phyloP scores from a whole-genome alignment of 495 filamentous ascomycete genomes.

The Astrocystis sublimbata region DNA sequence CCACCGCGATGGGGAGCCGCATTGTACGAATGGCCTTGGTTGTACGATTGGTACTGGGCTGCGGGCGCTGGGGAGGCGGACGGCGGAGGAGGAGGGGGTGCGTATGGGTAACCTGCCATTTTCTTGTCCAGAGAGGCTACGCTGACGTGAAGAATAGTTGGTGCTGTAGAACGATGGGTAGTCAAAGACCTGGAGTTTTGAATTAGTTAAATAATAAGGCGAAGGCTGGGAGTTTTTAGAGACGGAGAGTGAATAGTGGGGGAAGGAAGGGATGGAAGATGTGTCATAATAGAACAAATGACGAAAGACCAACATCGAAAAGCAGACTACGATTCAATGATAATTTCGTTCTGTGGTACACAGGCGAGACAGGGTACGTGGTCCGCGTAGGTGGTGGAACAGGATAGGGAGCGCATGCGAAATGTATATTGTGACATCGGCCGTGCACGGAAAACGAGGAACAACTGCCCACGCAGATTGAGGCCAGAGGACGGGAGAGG shows the following conservation, averaged over 20 bases:
- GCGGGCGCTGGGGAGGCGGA: constrained; percentile 40
- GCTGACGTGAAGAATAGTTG: not conserved
- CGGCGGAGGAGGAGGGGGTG: constrained; percentile 56
- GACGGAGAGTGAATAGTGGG: not conserved
- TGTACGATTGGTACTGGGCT: constrained; percentile 39
- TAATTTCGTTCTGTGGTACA: not conserved
- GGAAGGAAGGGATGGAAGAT: not conserved
- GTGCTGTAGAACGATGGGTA: not conserved
- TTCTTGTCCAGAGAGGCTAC: constrained; percentile 13
- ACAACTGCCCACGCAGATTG: not conserved
- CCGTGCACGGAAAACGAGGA: not conserved
- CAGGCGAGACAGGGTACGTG: too few relatives aligned
- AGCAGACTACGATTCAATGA: not conserved
- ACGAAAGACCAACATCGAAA: not conserved
- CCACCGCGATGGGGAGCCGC: constrained; percentile 28
- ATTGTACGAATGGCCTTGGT: constrained; percentile 35
- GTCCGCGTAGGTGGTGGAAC: not conserved
- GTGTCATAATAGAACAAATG: not conserved
- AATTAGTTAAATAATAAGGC: constrained; percentile 2
- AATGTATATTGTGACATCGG: not conserved
- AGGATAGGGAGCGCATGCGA: not conserved
- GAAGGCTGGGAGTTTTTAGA: not conserved
- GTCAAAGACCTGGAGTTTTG: not conserved
- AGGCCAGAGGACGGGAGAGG: not conserved
- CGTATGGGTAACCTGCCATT: constrained; percentile 53